Evolutionary conservation across 2,329 filamentous ascomycete genomes (phyloP), one percentile per base, ranked within the genome.

Genomic region (Aaosphaeria arxii): DNA sequence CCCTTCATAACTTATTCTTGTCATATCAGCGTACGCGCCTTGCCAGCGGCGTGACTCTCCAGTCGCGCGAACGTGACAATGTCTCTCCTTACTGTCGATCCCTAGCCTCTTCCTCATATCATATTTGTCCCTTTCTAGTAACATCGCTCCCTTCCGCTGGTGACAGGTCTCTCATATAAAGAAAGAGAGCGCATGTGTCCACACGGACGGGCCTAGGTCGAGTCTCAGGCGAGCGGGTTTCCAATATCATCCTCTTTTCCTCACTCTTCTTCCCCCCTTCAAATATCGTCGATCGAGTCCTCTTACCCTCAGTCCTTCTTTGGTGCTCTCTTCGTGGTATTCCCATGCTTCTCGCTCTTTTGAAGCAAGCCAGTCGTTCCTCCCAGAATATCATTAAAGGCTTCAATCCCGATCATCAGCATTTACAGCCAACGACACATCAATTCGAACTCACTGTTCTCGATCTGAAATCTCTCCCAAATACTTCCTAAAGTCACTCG

Each of bases 71-170:
- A 53, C 47, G 50, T 56, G 51, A 51, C n/a, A 45, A 52, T 60
- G 58, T 60, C 58, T 62, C 56, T 64, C 60, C 63, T 63, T 66
- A 55, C 62, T 50, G 61, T 51, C 43, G 57, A 63, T 65, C 61
- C 48, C 41, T 28, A 39, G 13, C 29, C 29, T 9, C 24, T 24
- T 7, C 39, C 39, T 40, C 11, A 9, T 17, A 40, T 11, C 9
- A 9, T 7, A 24, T 11, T 11, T 9, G 39, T 36, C 33, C 9
- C 33, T 9, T 36, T 36, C 9, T 9, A 36, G 33, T 36, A 24
- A 24, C 17, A 24, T 24, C 17, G 17, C 17, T 24, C 17, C 17
- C 17, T 24, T 24, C 17, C 9, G 33, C 13, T 36, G 52, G 33
- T 40, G 29, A 33, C 31, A 29, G 42, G 35, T 39, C 32, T 44